These are phyloP conservation scores for Cryptosporidium xiaoi DNA, from an alignment of 169 alveolate genomes.

Conservation along the genomic window DNA sequence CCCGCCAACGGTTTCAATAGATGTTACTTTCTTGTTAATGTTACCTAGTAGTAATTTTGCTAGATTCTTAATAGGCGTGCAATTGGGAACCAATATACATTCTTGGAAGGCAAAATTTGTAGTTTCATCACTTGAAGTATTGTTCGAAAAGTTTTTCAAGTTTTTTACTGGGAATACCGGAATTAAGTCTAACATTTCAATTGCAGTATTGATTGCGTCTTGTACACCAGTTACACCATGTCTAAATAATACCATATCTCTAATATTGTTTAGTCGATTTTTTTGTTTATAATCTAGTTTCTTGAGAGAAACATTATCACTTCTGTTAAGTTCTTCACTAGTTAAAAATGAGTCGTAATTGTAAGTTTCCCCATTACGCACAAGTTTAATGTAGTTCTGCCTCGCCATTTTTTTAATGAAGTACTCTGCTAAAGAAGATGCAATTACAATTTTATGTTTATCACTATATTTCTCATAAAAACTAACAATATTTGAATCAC, in stretches of 20 bases:
- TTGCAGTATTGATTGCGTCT: conserved; percentile 80
- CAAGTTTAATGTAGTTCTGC: conserved; percentile 33
- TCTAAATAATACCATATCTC: conserved; percentile 82
- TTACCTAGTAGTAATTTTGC: conserved; percentile 77
- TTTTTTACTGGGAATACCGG: conserved; percentile 81
- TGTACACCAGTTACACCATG: conserved; percentile 83
- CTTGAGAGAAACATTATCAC: conserved; percentile 60
- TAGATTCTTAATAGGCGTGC: conserved; percentile 78
- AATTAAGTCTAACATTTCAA: conserved; percentile 76
- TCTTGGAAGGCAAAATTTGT: conserved; percentile 77
- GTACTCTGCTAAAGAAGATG: conserved; percentile 69
- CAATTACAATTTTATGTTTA: conserved; percentile 34
- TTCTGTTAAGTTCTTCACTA: conserved; percentile 51
- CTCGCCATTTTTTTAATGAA: conserved; percentile 58
- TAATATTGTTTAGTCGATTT: conserved; percentile 77
- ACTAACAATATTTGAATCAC: conserved; percentile 47
- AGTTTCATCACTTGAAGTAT: conserved; percentile 49
- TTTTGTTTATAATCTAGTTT: conserved; percentile 79
- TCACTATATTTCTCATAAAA: conserved; percentile 51
- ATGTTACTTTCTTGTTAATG: conserved; percentile 74
- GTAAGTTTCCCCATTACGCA: background rate
- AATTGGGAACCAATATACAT: conserved; percentile 80
- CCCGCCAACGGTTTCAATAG: conserved; percentile 81
- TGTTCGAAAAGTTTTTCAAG: conserved; percentile 56
- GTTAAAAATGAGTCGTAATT: conserved; percentile 53